These are phyloP conservation scores for Leucaena leucocephala DNA, from an alignment of 306 rosid species.

Conservation along the genomic window DNA sequence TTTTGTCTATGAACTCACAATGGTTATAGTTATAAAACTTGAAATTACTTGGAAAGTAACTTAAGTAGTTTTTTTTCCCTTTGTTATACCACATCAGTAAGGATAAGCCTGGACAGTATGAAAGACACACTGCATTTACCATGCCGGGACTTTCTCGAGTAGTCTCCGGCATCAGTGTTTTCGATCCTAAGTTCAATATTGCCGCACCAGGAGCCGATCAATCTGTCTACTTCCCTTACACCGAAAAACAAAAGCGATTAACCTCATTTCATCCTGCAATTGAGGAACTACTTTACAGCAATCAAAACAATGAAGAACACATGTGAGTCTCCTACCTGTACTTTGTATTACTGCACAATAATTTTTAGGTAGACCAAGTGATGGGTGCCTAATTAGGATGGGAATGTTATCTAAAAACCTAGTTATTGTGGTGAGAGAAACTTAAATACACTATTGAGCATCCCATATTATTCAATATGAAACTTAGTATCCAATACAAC, in stretches of 20 bases:
- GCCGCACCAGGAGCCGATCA: slow-evolving; percentile 97
- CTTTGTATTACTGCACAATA: background rate
- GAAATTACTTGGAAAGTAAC: slow-evolving; percentile 18
- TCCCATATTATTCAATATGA: too few species aligned
- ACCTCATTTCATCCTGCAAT: slow-evolving; percentile 45
- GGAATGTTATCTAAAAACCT: too few species aligned
- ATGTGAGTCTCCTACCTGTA: slow-evolving; percentile 39
- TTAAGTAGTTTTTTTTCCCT: slow-evolving; percentile 14
- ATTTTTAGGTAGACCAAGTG: background rate
- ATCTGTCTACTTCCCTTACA: slow-evolving; percentile 75
- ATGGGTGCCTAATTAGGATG: too few species aligned
- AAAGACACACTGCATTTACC: slow-evolving; percentile 80
- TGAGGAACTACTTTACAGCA: slow-evolving; percentile 52
- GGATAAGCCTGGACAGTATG: slow-evolving; percentile 81
- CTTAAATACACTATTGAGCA: too few species aligned
- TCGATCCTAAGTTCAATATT: slow-evolving; percentile 92
- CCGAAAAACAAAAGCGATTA: slow-evolving; percentile 45
- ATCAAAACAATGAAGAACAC: slow-evolving; percentile 48
- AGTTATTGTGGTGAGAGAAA: too few species aligned
- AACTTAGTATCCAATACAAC: too few species aligned
- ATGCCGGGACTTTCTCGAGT: slow-evolving; percentile 87
- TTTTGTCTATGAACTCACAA: background rate
- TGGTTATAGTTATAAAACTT: background rate
- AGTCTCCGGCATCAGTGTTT: slow-evolving; percentile 80
- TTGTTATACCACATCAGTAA: slow-evolving; percentile 47